phyloP scores from a whole-genome alignment of 768 basidiomycete species.

The Aureoboletus auriporus region DNA sequence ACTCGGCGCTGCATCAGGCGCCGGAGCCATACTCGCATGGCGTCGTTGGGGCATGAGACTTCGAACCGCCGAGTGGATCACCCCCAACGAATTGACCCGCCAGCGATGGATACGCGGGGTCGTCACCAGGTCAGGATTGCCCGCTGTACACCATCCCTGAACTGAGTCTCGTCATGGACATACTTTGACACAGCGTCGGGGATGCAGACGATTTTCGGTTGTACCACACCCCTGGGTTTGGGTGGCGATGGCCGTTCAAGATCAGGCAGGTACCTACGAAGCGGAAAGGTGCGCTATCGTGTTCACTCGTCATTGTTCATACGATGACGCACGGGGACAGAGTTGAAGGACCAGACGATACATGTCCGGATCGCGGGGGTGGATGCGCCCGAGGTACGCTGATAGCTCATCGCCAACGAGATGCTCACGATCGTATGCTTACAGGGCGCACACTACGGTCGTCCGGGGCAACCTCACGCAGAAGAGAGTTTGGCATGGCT shows the following conservation, averaged over 20 bases:
- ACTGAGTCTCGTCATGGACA: background rate
- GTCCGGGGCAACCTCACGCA: constrained; percentile 68
- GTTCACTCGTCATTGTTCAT: background rate
- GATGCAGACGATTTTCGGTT: constrained; percentile 84
- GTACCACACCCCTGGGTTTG: constrained; percentile 79
- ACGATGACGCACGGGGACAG: constrained; percentile 32
- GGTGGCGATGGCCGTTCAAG: constrained; percentile 72
- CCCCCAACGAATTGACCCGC: constrained; percentile 52
- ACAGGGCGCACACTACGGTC: constrained; percentile 82
- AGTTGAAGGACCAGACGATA: constrained; percentile 75
- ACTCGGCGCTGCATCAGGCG: constrained; percentile 15
- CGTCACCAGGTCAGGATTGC: constrained; percentile 63
- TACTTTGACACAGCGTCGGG: constrained; percentile 54
- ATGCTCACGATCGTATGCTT: too few species aligned
- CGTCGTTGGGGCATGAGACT: constrained; percentile 56
- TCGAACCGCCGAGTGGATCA: constrained; percentile 64
- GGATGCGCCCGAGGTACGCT: constrained; percentile 84
- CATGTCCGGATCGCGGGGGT: constrained; percentile 87
- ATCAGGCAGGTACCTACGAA: constrained; percentile 58
- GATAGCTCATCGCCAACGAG: too few species aligned
- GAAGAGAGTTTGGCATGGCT: constrained; percentile 77
- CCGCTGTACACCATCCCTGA: background rate
- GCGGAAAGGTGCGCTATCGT: constrained; percentile 44
- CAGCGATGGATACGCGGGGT: constrained; percentile 72
- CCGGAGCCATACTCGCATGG: constrained; percentile 31